Base-by-base conservation (phyloP, 1,284 basidiomycete genomes). In the Paramarasmius palmivorus region DNA sequence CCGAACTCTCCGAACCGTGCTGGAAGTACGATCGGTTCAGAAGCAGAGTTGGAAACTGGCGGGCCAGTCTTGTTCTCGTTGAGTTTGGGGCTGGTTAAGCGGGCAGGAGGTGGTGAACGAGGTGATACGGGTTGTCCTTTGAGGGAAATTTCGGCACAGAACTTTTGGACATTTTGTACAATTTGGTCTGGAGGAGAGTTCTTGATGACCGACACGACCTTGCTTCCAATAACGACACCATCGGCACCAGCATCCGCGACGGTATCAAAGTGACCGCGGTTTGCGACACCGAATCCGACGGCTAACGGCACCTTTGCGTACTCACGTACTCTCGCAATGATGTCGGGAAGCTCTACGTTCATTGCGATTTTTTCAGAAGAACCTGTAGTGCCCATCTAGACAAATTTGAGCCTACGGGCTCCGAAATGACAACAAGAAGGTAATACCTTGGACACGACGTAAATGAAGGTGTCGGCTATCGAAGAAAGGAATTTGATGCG, bases 381-480 rank as follows among this genome's bases (percentile, higher is more conserved):
- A 38, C 96, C 97, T 1, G 96, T 99, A 1, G 93, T 96, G 25
- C 96, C 96, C 95, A 99, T 98, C 92, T 97, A 62, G 32, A 42
- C 7, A 44, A 55, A 17, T 22, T 42, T 58, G 20, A 56, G 45
- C 10, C 25, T 45, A 20, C 4, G 19, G 45, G 25, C 34, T 29
- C 22, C 26, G 29, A 39, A 52, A 22, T 35, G n/a, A 50, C 48
- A 36, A 40, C 49, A 17, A 25, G 35, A 34, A 36, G 34, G n/a
- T 35, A 57, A 72, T 46, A 90, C 91, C 77, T 92, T 93, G 35
- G 92, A 95, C 9, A 97, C 93, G 51, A 99, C 88, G 69, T 99
- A 99, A 63, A 99, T 94, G 78, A 99, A 99, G 3, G 91, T 88
- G 71, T 99, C 96, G 20, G 97, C 95, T 59, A 98, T 96, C 7